A percentile compares a stretch with the other conserved stretches of the same genome.
Conservation (phyloP, 116 monocot genomes). For the Phalaenopsis hybrid region DNA sequence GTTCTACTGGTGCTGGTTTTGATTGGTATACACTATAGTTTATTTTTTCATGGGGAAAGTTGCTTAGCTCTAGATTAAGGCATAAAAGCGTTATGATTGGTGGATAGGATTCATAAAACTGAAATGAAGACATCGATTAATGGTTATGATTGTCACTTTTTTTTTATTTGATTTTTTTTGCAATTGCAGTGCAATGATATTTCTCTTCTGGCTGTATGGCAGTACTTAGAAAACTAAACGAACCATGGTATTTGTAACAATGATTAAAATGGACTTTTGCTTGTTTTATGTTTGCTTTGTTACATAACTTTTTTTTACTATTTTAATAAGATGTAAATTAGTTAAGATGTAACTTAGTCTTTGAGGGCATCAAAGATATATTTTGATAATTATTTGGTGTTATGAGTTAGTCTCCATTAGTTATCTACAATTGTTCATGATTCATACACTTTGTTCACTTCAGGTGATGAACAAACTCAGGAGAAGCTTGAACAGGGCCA, state of each 20-base stretch:
- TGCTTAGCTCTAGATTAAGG: neutral
- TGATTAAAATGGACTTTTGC: neutral
- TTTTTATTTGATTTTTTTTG: too few relatives aligned
- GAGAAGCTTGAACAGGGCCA: conserved; percentile 33
- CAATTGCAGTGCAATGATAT: too few relatives aligned
- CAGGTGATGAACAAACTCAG: conserved; percentile 24
- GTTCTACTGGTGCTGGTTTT: neutral
- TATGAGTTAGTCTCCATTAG: neutral
- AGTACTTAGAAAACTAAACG: neutral
- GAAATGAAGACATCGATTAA: neutral
- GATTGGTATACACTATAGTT: neutral
- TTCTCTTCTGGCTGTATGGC: too few relatives aligned
- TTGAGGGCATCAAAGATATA: neutral
- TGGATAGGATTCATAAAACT: neutral
- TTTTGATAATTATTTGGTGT: neutral
- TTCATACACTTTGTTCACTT: neutral
- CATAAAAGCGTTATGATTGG: neutral
- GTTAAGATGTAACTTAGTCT: neutral
- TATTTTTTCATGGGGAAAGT: neutral
- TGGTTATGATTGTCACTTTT: neutral
- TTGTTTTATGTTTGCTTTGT: too few relatives aligned
- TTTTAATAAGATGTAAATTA: neutral
- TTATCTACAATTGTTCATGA: neutral
- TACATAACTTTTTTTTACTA: neutral
- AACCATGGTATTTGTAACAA: neutral